These are phyloP conservation scores for Malassezia caprae DNA, from an alignment of 1,284 basidiomycete species.

Conservation along the genomic window DNA sequence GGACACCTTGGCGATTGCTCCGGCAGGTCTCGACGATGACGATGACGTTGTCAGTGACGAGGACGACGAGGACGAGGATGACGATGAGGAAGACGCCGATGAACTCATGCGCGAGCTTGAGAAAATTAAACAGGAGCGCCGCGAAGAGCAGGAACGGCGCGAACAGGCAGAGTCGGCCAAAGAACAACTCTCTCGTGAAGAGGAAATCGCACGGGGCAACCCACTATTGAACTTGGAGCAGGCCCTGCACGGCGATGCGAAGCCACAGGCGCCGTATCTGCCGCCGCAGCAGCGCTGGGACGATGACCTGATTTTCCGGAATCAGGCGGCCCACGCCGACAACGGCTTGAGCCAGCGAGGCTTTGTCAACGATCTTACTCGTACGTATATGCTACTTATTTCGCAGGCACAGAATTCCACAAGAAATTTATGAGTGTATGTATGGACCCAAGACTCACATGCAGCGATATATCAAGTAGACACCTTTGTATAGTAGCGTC, in stretches of 20 bases:
- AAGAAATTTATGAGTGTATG: conserved; percentile 38
- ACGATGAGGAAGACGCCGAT: conserved; percentile 32
- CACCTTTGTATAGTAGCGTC: neutral
- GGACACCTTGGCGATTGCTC: conserved; percentile 13
- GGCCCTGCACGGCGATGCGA: conserved; percentile 15
- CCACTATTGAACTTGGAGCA: conserved; percentile 40
- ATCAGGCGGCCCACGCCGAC: conserved; percentile 31
- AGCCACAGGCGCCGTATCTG: neutral
- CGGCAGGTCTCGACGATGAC: conserved; percentile 3
- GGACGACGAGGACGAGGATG: conserved; percentile 12
- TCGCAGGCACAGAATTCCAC: conserved; percentile 38
- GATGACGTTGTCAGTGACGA: conserved; percentile 15
- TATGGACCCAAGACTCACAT: neutral
- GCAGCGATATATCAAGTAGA: conserved; percentile 32
- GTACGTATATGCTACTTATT: conserved; percentile 15
- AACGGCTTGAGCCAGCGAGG: conserved; percentile 13
- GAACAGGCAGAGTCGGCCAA: conserved; percentile 6
- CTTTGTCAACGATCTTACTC: conserved; percentile 44
- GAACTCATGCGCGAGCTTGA: conserved; percentile 35
- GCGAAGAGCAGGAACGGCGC: conserved; percentile 24
- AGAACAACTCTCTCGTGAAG: conserved; percentile 22
- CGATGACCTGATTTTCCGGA: conserved; percentile 47
- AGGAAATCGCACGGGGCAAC: conserved; percentile 42
- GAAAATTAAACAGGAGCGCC: conserved; percentile 40
- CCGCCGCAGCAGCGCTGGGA: conserved; percentile 33